phyloP scores from a whole-genome alignment of 2,329 filamentous ascomycete species.

The Ophiognomonia clavigignenti-juglandacearum region DNA sequence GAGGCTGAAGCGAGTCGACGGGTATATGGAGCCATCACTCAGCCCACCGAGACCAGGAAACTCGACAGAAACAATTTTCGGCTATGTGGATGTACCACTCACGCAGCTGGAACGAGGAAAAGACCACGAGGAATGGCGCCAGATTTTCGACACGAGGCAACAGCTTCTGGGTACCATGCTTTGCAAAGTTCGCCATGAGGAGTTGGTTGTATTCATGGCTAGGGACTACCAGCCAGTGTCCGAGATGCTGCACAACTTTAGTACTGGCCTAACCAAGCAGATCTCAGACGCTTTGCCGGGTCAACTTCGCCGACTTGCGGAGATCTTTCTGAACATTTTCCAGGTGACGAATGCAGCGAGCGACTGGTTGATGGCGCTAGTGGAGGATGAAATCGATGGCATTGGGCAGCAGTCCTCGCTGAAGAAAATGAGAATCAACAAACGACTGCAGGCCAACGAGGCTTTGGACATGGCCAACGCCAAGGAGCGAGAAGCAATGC shows the following conservation, averaged over 20 bases:
- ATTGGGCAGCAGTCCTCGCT: conserved; percentile 75
- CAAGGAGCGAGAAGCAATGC: conserved; percentile 64
- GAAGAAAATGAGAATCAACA: conserved; percentile 68
- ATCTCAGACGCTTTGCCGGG: conserved; percentile 75
- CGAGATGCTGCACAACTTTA: conserved; percentile 79
- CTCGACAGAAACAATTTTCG: conserved; percentile 51
- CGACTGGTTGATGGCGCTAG: conserved; percentile 88
- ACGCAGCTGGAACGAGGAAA: conserved; percentile 73
- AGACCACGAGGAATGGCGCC: conserved; percentile 85
- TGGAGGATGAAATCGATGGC: conserved; percentile 96
- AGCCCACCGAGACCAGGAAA: conserved; percentile 37
- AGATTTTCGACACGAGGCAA: conserved; percentile 69
- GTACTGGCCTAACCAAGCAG: conserved; percentile 76
- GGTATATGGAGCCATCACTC: conserved; percentile 39
- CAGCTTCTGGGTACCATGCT: conserved; percentile 78
- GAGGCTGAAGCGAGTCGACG: conserved; percentile 63
- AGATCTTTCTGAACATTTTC: conserved; percentile 88
- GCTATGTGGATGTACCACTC: conserved; percentile 76
- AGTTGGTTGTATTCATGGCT: conserved; percentile 82
- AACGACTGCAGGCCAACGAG: conserved; percentile 66
- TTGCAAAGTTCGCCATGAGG: conserved; percentile 77
- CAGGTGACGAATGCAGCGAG: conserved; percentile 80
- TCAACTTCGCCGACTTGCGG: conserved; percentile 74
- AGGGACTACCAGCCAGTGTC: conserved; percentile 81
- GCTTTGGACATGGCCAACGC: conserved; percentile 48